Conservation (phyloP, 257 asterid genomes). For the Penstemon eatonii region DNA sequence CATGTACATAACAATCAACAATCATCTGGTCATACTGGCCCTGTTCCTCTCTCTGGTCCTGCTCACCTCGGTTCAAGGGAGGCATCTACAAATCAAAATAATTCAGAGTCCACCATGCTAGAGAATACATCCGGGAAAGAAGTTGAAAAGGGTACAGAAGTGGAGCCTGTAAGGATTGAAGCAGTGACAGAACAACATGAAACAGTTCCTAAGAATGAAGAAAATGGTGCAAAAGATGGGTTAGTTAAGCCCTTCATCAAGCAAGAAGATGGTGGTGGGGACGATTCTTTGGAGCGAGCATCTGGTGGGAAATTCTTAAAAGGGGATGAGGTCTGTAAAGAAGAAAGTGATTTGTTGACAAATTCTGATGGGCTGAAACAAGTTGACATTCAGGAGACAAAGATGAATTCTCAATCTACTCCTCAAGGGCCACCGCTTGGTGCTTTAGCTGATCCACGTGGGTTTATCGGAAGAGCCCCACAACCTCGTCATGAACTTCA, state of each 20-base stretch:
- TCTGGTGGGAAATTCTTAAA: constrained; percentile 45
- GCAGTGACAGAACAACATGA: constrained; percentile 23
- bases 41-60: constrained; percentile 26
- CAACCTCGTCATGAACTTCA: constrained; percentile 48
- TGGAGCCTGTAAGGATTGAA: constrained; percentile 35
- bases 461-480: constrained; percentile 50
- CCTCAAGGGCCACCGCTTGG: constrained; percentile 38
- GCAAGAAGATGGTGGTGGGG: constrained; percentile 41
- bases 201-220: constrained; percentile 32
- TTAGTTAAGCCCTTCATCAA: constrained; percentile 43
- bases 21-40: constrained; percentile 49
- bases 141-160: constrained; percentile 44
- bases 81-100: constrained; percentile 37
- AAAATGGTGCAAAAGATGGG: constrained; percentile 42
- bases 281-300: neutral
- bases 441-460: constrained; percentile 44
- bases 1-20: constrained; percentile 44
- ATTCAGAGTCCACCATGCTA: constrained; percentile 32
- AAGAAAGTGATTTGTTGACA: constrained; percentile 23
- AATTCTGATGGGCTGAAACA: constrained; percentile 32
- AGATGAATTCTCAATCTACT: constrained; percentile 32
- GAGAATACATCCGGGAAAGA: too few species aligned
- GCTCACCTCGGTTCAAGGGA: constrained; percentile 44
- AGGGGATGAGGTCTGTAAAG: constrained; percentile 26
- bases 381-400: constrained; percentile 24